phyloP scores from a whole-genome alignment of 345 rosid species.

The Eucalyptus cloeziana region DNA sequence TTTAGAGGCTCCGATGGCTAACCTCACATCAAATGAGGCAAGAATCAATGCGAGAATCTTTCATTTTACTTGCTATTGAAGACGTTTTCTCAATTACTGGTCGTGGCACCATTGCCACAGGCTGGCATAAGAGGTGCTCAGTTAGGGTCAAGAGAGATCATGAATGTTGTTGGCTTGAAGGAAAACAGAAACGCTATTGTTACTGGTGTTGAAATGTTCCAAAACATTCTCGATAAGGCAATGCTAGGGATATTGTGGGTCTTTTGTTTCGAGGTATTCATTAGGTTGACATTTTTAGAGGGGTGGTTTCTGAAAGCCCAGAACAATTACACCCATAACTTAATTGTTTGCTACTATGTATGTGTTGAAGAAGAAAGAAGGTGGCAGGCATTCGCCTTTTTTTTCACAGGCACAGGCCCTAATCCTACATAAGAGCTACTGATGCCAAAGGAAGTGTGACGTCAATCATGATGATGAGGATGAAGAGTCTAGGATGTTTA shows the following conservation, averaged over 20 bases:
- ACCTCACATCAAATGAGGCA: conserved; percentile 62
- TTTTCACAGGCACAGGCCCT: conserved; percentile 81
- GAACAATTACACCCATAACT: conserved; percentile 68
- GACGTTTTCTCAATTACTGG: conserved; percentile 85
- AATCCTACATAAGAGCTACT: conserved; percentile 93
- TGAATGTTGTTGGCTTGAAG: conserved; percentile 67
- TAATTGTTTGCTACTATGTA: conserved; percentile 70
- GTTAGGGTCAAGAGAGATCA: conserved; percentile 52
- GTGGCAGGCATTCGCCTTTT: conserved; percentile 91
- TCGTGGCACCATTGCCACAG: conserved; percentile 95
- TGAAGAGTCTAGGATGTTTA: conserved; percentile 95
- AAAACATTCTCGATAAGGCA: conserved; percentile 80
- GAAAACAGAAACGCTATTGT: conserved; percentile 62
- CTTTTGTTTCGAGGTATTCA: conserved; percentile 83
- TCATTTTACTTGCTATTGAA: conserved; percentile 79
- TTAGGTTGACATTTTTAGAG: conserved; percentile 81
- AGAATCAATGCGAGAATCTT: conserved; percentile 80
- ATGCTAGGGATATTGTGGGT: conserved; percentile 89
- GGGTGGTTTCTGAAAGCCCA: conserved; percentile 89
- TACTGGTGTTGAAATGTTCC: conserved; percentile 92
- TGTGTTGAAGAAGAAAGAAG: conserved; percentile 97
- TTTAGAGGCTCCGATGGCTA: conserved; percentile 66
- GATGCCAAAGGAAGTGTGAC: conserved; percentile 88
- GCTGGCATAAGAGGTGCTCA: conserved; percentile 82
- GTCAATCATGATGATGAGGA: conserved; percentile 76